Evolutionary conservation across 768 basidiomycete genomes (phyloP), one percentile per base, ranked within the genome.

Genomic region (Rhizopogon rudus): DNA sequence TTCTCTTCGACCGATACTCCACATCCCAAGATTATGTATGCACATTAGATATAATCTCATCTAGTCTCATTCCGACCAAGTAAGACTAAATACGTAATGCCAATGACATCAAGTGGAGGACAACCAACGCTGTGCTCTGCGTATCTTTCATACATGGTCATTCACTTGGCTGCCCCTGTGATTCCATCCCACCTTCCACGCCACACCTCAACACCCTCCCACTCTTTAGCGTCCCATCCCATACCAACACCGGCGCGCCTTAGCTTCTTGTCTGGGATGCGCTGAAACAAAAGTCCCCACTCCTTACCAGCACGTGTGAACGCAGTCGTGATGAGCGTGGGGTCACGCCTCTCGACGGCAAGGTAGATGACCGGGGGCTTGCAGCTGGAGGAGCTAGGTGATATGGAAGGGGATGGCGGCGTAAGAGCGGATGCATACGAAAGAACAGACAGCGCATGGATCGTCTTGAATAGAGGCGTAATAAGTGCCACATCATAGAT

Each of bases 161-260:
- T 22, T 49, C 16, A 37, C 22, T 49, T 49, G 35, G 10, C 8
- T 16, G 20, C 35, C 33, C 48, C 22, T 10, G 48, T 49, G 35
- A 49, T 35, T 8, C 48, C 48, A 37, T 49, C 48, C 48, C 48
- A 49, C 22, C 20, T 37, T 37, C 65, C 63, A 22, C 14, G 86
- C 88, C 88, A 93, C 43, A 95, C 76, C 71, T 94, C 90, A 25
- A 93, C 76, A 4, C 79, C 89, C 22, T 87, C 87, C 88, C 91
- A 93, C 51, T 91, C 91, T 6, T 77, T 77, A 62, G 71, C 76
- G 12, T 72, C 70, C 90, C 90, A 93, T 3, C 71, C 68, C 40
- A 81, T 65, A 3, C 81, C 80, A 12, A 73, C 75, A 58, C 92
- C 71, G 4, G 81, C 81, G 62, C 83, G 86, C 37, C 67, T 68